Evolutionary conservation across 345 rosid genomes (phyloP).

Genomic region (Eutrema yunnanense): DNA sequence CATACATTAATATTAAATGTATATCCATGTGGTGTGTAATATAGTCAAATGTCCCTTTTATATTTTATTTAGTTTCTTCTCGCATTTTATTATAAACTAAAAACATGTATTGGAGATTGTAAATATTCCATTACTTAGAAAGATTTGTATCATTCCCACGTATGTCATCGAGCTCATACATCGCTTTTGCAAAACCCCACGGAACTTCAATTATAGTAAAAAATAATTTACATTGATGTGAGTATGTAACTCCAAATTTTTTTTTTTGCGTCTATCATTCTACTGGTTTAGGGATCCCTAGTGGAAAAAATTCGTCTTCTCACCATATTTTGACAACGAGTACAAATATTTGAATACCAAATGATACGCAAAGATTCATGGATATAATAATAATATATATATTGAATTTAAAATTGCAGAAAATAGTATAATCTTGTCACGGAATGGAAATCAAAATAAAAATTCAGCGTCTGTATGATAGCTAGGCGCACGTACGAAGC

Average conservation of each 20-base stretch:
- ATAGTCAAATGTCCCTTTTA: slow-evolving; percentile 11
- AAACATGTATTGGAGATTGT: not conserved
- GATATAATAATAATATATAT: not conserved
- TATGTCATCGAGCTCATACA: slow-evolving; percentile 23
- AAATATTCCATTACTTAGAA: slow-evolving; percentile 13
- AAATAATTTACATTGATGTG: not conserved
- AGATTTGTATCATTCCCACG: slow-evolving; percentile 21
- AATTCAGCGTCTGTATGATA: slow-evolving; percentile 1
- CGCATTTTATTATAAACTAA: not conserved
- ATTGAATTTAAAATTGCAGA: not conserved
- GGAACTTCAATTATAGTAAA: not conserved
- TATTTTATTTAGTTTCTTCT: not conserved
- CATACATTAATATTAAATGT: not conserved
- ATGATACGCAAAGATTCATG: not conserved
- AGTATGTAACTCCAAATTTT: not conserved
- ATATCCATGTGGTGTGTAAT: slow-evolving; percentile 11
- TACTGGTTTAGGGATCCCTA: not conserved
- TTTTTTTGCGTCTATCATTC: not conserved
- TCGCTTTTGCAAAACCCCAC: not conserved
- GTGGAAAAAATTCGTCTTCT: not conserved
- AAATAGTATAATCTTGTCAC: not conserved
- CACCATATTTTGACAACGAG: not conserved
- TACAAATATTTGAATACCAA: not conserved
- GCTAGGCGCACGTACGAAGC: slow-evolving; percentile 27
- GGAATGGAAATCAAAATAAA: not conserved